These are phyloP conservation scores for Dipodascus albidus DNA, from an alignment of 805 yeast species.

Conservation along the genomic window DNA sequence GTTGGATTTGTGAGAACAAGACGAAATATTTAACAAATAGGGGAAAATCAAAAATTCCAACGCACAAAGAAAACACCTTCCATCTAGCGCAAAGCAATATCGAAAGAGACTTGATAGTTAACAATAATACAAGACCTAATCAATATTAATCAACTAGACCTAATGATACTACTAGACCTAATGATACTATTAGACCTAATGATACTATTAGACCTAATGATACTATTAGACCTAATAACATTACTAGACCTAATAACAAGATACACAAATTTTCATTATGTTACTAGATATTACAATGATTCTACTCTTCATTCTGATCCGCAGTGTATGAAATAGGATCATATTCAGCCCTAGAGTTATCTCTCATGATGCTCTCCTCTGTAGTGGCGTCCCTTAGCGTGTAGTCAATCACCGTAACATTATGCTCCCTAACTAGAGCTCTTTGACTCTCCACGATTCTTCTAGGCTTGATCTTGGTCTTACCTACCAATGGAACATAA, in stretches of 20 bases:
- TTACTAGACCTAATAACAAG: background rate
- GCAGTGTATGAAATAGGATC: constrained; percentile 74
- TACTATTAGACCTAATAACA: no score
- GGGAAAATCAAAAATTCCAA: background rate
- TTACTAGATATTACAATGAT: no score
- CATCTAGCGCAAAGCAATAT: background rate
- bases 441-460: constrained; percentile 46
- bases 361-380: constrained; percentile 56
- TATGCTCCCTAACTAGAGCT: constrained; percentile 43
- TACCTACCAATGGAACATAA: constrained; percentile 69
- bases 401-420: constrained; percentile 51
- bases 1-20: background rate
- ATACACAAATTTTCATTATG: background rate
- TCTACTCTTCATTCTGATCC: constrained; percentile 48
- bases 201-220: no score
- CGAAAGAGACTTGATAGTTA: no score
- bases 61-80: background rate
- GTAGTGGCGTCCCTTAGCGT: constrained; percentile 63
- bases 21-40: background rate
- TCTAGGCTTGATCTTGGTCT: constrained; percentile 74
- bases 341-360: constrained; percentile 51
- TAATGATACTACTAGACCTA: no score
- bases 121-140: no score
- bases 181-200: no score
- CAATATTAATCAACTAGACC: no score